Evolutionary conservation across 2,329 filamentous ascomycete genomes (phyloP), one percentile per base, ranked within the genome.

Genomic region (Fusarium sp.): DNA sequence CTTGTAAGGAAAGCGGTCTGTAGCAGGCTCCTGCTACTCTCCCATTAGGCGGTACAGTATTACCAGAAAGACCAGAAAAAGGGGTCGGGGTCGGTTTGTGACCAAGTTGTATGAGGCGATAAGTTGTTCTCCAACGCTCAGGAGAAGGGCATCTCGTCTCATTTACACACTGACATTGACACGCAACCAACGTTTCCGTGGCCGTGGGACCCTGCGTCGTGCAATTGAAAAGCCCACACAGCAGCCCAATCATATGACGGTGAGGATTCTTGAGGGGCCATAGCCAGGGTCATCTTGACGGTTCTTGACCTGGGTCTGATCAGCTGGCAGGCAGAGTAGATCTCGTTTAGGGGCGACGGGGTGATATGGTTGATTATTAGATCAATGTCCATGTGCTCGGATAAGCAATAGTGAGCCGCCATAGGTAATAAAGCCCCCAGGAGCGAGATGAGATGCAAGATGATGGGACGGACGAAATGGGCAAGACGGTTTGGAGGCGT

Each of bases 401-500:
- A 34, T n/a, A 27, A 31, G 23, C 31, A 54, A 46, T 41, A 63
- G 47, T 18, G 15, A 15, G 16, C 40, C 7, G 8, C 15, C n/a
- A 30, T 10, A 46, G 43, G 43, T 13, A 46, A 46, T 30, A 46
- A 12, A 31, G 23, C 23, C 15, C 7, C 12, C 15, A 37, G 48
- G 68, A 71, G 54, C 60, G 65, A 71, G 48, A 71, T 71, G 65
- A 50, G 34, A 52, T 48, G 37, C 23, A 27, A 18, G 46, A 23
- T 23, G 23, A 23, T 30, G 48, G 37, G 31, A 55, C 63, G 53
- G 62, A 46, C 53, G 39, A 37, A 70, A 47, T 67, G 58, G 67
- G 67, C 57, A 70, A 70, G 67, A 68, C 43, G 67, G 48, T 68
- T 41, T 65, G 30, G 56, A 50, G 46, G 56, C 46, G 46, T 51